Evolutionary conservation across 805 yeast species (phyloP), one percentile per base, ranked within the genome.

Genomic region (Yarrowia keelungensis): DNA sequence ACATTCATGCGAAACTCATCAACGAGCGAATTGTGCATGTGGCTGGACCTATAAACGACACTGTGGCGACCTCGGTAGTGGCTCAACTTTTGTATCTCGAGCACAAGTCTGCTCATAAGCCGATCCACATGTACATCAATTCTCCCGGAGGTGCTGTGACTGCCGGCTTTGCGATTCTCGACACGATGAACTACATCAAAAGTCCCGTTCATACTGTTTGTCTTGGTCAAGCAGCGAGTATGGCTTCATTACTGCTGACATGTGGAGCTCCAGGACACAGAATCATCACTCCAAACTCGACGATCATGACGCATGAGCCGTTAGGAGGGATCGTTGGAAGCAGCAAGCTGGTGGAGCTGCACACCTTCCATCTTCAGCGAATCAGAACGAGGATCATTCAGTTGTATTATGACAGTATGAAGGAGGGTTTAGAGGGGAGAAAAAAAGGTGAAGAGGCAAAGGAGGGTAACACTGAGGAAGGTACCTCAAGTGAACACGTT

Each of bases 121-220:
- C 67, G 10, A 62, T 62, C 67, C 67, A 62, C 56, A 47, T 62
- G 56, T 62, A 62, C 47, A 62, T 62, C 43, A 62, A 62, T 32
- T 62, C 67, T 8, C 67, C 67, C 2, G 67, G 67, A n/a, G 67
- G 67, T 26, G 56, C 54, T 2, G 67, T 62, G 11, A 62, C 67
- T 14, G 56, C 67, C 2, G 67, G 67, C 1, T 62, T 62, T 5
- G 67, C 67, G 16, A 62, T 62, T 47, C 56, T 62, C 16, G 67
- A 62, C 47, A 62, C 67, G 5, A 62, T 62, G 67, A 47, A 49
- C 54, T 49, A 62, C 56, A 62, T 62, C 22, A 5, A 15, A 2
- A 47, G 67, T 9, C 67, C 67, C 3, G 67, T 62, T 15, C 67
- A 62, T 9, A 62, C 67, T 3, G 54, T 47, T 8, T 62, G 67